Evolutionary conservation across 495 filamentous ascomycete genomes (phyloP).

Genomic region (Lepidopterella palustris): DNA sequence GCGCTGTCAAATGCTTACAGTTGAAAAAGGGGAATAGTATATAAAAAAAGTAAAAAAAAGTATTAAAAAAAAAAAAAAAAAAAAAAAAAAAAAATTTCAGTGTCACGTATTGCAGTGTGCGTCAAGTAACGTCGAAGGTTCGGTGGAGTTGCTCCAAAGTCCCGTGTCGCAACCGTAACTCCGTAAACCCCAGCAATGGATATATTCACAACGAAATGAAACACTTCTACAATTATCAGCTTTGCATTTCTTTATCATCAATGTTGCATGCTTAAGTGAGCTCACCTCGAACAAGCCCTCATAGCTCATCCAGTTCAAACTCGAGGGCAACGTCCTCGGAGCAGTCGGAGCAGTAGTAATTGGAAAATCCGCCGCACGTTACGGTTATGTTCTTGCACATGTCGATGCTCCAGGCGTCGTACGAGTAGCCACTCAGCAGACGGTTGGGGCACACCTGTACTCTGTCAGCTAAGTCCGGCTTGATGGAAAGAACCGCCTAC

Average conservation of each 20-base stretch:
- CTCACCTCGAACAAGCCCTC: neutral
- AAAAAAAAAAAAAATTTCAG: too few species aligned
- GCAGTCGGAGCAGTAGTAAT: constrained; percentile 34
- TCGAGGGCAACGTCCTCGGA: constrained; percentile 31
- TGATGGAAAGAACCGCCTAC: too few species aligned
- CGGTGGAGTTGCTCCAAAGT: neutral
- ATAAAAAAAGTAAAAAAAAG: too few species aligned
- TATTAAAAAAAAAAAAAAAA: too few species aligned
- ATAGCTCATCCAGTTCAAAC: constrained; percentile 29
- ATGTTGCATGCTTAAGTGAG: too few species aligned
- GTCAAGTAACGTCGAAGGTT: neutral
- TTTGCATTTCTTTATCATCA: too few species aligned
- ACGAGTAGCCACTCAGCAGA: constrained; percentile 33
- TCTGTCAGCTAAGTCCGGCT: too few species aligned
- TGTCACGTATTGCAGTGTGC: too few species aligned
- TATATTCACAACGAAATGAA: neutral
- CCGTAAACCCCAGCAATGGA: neutral
- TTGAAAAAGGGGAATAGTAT: too few species aligned
- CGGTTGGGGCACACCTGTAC: constrained; percentile 31
- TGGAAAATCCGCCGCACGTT: constrained; percentile 31
- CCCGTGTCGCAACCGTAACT: neutral
- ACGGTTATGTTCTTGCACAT: constrained; percentile 37
- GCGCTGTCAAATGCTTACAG: constrained; percentile 6
- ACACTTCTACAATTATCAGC: too few species aligned
- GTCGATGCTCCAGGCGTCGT: constrained; percentile 36